These are phyloP conservation scores for Teunomyces atbi DNA, from an alignment of 805 yeast genomes.

Conservation along the genomic window DNA sequence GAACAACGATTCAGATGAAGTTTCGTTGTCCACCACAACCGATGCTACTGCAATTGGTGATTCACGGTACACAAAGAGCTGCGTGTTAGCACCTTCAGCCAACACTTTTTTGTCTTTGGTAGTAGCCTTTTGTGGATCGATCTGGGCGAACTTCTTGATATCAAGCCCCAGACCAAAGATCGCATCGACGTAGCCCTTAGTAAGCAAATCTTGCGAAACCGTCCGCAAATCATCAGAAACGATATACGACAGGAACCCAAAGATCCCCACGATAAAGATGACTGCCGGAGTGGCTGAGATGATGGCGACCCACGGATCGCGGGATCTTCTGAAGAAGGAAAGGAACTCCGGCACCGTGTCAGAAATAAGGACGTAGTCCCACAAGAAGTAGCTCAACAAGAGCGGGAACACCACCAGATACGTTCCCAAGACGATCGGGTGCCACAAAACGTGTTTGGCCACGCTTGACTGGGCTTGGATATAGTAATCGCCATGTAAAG, in stretches of 20 bases:
- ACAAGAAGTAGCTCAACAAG: constrained; percentile 19
- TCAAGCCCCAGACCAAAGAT: constrained; percentile 48
- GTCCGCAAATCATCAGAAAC: constrained; percentile 49
- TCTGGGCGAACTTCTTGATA: constrained; percentile 44
- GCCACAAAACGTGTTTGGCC: constrained; percentile 46
- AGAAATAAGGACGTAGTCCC: constrained; percentile 31
- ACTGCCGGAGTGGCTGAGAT: constrained; percentile 37
- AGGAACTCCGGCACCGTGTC: constrained; percentile 31
- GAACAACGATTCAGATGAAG: constrained; percentile 40
- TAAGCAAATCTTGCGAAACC: constrained; percentile 29
- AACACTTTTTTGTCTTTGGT: constrained; percentile 24
- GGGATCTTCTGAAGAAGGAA: constrained; percentile 17
- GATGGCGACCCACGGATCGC: constrained; percentile 12
- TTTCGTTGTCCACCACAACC: constrained; percentile 38
- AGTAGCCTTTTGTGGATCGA: constrained; percentile 18
- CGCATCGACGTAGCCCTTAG: constrained; percentile 21
- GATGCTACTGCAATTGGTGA: constrained; percentile 67
- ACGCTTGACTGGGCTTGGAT: constrained; percentile 46
- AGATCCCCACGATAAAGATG: constrained; percentile 33
- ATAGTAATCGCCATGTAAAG: constrained; percentile 62
- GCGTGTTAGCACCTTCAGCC: constrained; percentile 47
- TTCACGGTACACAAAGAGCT: constrained; percentile 60
- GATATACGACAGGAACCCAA: constrained; percentile 38
- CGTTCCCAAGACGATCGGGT: constrained; percentile 28
- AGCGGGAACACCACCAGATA: constrained; percentile 15